A percentile compares a stretch with the other conserved stretches of the same genome.
Conservation (phyloP, 2,329 filamentous ascomycete genomes). For the Paraphaeosphaeria sporulosa region DNA sequence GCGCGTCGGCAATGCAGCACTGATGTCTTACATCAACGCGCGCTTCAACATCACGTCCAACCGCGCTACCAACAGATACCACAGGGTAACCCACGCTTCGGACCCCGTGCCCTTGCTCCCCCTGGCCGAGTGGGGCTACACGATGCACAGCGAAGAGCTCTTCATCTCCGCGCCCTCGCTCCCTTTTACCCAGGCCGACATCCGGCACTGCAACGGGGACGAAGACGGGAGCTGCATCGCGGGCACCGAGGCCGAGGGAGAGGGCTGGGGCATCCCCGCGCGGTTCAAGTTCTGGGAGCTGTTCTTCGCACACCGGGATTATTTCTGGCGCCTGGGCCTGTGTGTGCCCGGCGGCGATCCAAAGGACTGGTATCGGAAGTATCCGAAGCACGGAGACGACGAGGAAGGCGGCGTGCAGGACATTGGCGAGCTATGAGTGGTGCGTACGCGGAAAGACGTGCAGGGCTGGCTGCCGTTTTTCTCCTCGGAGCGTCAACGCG, state of each 20-base stretch:
- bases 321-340: constrained; percentile 92
- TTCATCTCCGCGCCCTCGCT: constrained; percentile 78
- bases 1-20: constrained; percentile 62
- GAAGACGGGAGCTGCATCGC: constrained; percentile 76
- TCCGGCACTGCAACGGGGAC: constrained; percentile 75
- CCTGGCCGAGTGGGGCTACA: constrained; percentile 85
- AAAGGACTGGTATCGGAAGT: constrained; percentile 67
- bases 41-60: constrained; percentile 52
- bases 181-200: constrained; percentile 71
- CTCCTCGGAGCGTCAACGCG: background rate
- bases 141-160: constrained; percentile 84
- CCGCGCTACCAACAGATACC: constrained; percentile 58
- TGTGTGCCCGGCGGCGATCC: constrained; percentile 85
- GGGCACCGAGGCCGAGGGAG: constrained; percentile 53
- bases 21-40: constrained; percentile 63
- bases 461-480: background rate
- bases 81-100: constrained; percentile 82
- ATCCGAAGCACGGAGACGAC: constrained; percentile 32
- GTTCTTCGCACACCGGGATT: constrained; percentile 93
- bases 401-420: constrained; percentile 21
- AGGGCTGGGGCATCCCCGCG: constrained; percentile 52
- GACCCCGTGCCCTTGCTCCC: constrained; percentile 92
- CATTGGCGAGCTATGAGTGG: constrained; percentile 26
- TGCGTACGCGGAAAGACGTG: background rate
- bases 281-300: constrained; percentile 86